Base-by-base conservation (phyloP, 805 yeast species). In the Metschnikowia orientalis region DNA sequence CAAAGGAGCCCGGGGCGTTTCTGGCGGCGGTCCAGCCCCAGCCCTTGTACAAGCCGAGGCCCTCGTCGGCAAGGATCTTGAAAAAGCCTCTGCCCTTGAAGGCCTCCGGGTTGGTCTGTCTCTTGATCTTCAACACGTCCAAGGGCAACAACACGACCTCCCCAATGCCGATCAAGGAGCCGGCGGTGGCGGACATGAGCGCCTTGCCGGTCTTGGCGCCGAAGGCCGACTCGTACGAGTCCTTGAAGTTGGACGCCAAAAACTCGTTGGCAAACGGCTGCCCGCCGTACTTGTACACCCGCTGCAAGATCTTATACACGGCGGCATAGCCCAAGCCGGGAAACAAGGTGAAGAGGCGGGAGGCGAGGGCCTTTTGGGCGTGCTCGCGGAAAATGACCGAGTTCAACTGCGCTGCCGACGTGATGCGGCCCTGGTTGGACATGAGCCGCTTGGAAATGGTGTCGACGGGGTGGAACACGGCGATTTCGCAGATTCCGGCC, bases 21-120 rank as follows among this genome's bases (percentile, higher is more conserved):
- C 99, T 82, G 26, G 99, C 99, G 49, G 95, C 95, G 40, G 99
- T 92, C 99, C 99, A 92, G 38, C 97, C 97, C 95, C 97, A 89
- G 47, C 99, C 99, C 59, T 96, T 75, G 69, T 92, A 92, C 49
- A 92, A 71, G 15, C 92, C 87, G 39, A 87, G 73, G 12, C 98
- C 97, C 67, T 92, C 98, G 57, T 92, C 98, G 35, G 70, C 55
- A 40, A 92, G 57, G 53, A 92, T 86, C 62, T 75, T 82, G 47
- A 89, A 41, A 67, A 92, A 89, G 8, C 98, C 97, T 70, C 98
- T 84, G 50, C 99, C 99, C 63, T 80, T 82, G 77, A 92, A 92
- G n/a, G 97, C 70, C 64, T 90, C 98, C n/a, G 99, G 99, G 71
- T 92, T 92, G 35, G 99, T 92, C 73, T 92, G 99, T 70, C 97